Evolutionary conservation across 1,139 yeast species (phyloP).

Genomic region (Lodderomyces margitis): DNA sequence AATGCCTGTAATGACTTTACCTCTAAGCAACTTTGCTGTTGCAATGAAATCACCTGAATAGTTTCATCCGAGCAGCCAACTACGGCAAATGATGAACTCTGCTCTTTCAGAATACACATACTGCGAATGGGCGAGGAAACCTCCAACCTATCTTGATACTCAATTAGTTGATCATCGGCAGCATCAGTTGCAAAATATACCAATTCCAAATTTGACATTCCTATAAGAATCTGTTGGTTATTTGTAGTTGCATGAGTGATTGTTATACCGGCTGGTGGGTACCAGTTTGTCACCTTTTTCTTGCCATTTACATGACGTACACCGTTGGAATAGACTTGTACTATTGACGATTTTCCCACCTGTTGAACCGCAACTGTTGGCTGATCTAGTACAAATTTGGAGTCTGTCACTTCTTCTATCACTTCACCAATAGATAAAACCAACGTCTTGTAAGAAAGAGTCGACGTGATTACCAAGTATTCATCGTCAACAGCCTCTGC

Average conservation of each 20-base stretch:
- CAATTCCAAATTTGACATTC: constrained; percentile 68
- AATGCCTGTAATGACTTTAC: constrained; percentile 66
- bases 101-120: constrained; percentile 22
- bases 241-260: constrained; percentile 63
- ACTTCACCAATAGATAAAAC: constrained; percentile 77
- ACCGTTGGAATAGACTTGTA: constrained; percentile 77
- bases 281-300: constrained; percentile 61
- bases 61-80: constrained; percentile 75
- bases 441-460: constrained; percentile 56
- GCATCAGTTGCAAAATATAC: constrained; percentile 81
- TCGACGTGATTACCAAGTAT: constrained; percentile 66
- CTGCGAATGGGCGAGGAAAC: constrained; percentile 52
- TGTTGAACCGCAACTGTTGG: constrained; percentile 71
- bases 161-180: constrained; percentile 60
- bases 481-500: constrained; percentile 52
- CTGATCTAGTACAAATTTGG: constrained; percentile 55
- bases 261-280: constrained; percentile 75
- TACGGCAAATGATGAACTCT: constrained; percentile 54
- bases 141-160: constrained; percentile 63
- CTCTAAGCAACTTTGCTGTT: constrained; percentile 61
- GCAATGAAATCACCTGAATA: constrained; percentile 66
- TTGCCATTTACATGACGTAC: constrained; percentile 46
- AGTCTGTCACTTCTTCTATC: constrained; percentile 72
- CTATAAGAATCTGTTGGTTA: constrained; percentile 65
- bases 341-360: constrained; percentile 60